A percentile compares a stretch with the other conserved stretches of the same genome.
Conservation (phyloP, 441 rosid genomes). For the Euphorbia schlechtendalii region DNA sequence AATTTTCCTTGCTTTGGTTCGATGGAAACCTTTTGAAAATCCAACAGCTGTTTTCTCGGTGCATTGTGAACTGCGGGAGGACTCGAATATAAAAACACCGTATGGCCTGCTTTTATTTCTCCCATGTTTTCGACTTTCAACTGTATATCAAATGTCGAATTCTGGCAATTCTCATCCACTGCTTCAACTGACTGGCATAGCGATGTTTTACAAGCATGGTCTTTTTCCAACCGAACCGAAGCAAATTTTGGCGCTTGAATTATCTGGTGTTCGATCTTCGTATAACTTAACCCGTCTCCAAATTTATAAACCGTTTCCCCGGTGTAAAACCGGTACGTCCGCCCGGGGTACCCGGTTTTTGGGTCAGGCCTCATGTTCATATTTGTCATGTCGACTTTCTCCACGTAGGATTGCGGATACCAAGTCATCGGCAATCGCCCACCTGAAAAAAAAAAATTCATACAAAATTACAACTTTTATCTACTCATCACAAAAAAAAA, state of each 20-base stretch:
- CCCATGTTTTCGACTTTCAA: conserved; percentile 49
- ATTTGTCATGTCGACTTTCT: conserved; percentile 79
- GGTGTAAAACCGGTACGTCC: conserved; percentile 74
- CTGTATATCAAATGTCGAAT: conserved; percentile 38
- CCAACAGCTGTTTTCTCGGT: conserved; percentile 63
- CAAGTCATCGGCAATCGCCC: conserved; percentile 91
- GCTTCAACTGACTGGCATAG: conserved; percentile 54
- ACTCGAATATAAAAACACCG: conserved; percentile 59
- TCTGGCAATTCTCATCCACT: conserved; percentile 31
- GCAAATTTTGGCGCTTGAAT: conserved; percentile 41
- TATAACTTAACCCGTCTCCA: conserved; percentile 69
- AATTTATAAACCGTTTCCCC: conserved; percentile 68
- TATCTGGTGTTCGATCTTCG: conserved; percentile 34
- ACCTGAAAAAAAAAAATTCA: conserved; percentile 29
- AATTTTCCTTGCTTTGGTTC: conserved; percentile 25
- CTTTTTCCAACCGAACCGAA: conserved; percentile 36
- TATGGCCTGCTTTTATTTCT: conserved; percentile 45
- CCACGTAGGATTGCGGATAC: conserved; percentile 75
- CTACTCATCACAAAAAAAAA: too few species aligned
- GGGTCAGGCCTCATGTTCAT: conserved; percentile 93
- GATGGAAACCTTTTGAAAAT: conserved; percentile 62
- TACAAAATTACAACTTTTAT: too few species aligned
- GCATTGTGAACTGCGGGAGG: conserved; percentile 73
- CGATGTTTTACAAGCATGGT: conserved; percentile 43
- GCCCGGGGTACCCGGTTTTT: conserved; percentile 71